A percentile compares a stretch with the other conserved stretches of the same genome.
phyloP scores from a whole-genome alignment of 106 monocot genomes.

The Dendrobium officinale region DNA sequence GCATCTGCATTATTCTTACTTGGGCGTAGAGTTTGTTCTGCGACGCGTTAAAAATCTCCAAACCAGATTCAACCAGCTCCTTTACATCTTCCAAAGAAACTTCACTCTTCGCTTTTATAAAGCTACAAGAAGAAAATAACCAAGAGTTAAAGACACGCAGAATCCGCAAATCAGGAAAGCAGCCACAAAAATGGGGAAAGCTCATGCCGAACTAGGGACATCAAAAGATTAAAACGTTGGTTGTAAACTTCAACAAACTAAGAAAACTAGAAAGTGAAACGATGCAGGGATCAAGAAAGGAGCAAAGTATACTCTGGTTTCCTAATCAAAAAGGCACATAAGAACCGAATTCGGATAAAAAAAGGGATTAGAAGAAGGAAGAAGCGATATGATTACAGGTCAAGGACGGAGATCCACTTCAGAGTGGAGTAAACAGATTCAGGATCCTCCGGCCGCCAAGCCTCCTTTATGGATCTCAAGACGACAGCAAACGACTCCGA shows the following conservation, averaged over 20 bases:
- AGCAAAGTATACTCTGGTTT: not conserved
- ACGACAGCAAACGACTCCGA: constrained; percentile 56
- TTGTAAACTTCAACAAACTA: not conserved
- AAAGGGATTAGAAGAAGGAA: not conserved
- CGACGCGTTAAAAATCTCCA: constrained; percentile 73
- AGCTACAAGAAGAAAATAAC: constrained; percentile 29
- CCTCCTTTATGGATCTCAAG: constrained; percentile 49
- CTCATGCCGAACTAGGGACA: not conserved
- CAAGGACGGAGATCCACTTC: constrained; percentile 87
- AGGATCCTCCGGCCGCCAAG: constrained; percentile 62
- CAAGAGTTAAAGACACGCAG: not conserved
- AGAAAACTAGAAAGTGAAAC: not conserved
- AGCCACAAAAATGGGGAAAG: not conserved
- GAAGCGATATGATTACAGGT: constrained; percentile 39
- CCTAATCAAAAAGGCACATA: not conserved
- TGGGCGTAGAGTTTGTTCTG: constrained; percentile 88
- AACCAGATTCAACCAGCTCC: constrained; percentile 58
- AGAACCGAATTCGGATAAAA: not conserved
- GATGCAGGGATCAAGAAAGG: not conserved
- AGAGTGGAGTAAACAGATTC: constrained; percentile 81
- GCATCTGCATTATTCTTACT: constrained; percentile 24
- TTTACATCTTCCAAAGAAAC: constrained; percentile 62
- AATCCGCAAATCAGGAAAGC: not conserved
- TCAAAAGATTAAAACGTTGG: not conserved
- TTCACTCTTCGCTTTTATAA: constrained; percentile 88